Conservation (phyloP, 768 basidiomycete species). For the Gloeostereum incarnatum region DNA sequence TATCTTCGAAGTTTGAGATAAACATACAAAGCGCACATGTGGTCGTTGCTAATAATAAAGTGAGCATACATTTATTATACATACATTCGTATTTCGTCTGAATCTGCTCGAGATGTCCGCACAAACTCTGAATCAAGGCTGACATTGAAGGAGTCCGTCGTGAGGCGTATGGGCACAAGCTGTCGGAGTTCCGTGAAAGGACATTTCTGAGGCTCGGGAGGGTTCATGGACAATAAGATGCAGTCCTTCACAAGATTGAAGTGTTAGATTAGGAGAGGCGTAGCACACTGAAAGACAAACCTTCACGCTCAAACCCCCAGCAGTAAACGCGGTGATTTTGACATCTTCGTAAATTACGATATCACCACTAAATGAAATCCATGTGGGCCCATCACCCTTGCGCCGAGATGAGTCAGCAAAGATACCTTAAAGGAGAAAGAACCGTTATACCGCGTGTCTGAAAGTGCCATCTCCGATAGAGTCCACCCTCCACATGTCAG, state of each 20-base stretch:
- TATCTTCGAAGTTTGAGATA: too few species aligned
- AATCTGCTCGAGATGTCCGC: too few species aligned
- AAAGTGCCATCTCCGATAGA: conserved; percentile 58
- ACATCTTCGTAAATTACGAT: conserved; percentile 39
- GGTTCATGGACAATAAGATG: conserved; percentile 50
- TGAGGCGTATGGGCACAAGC: conserved; percentile 53
- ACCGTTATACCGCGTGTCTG: conserved; percentile 33
- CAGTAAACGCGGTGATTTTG: conserved; percentile 54
- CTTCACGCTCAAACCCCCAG: conserved; percentile 55
- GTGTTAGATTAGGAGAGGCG: conserved; percentile 3
- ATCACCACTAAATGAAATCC: conserved; percentile 55
- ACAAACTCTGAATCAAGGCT: too few species aligned
- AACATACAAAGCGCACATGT: too few species aligned
- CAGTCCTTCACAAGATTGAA: conserved; percentile 45
- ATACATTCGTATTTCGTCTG: too few species aligned
- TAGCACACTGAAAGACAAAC: conserved; percentile 21
- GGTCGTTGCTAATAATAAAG: too few species aligned
- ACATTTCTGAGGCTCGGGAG: conserved; percentile 43
- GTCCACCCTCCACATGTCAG: conserved; percentile 64
- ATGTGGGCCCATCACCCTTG: conserved; percentile 57
- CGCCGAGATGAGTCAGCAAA: background rate
- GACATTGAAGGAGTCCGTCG: conserved; percentile 60
- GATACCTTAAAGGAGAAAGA: background rate
- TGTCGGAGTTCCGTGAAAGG: conserved; percentile 53
- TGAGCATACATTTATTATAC: too few species aligned